These are phyloP conservation scores for Aspergillus luchuensis DNA, from an alignment of 2,329 filamentous ascomycete species.

Conservation along the genomic window DNA sequence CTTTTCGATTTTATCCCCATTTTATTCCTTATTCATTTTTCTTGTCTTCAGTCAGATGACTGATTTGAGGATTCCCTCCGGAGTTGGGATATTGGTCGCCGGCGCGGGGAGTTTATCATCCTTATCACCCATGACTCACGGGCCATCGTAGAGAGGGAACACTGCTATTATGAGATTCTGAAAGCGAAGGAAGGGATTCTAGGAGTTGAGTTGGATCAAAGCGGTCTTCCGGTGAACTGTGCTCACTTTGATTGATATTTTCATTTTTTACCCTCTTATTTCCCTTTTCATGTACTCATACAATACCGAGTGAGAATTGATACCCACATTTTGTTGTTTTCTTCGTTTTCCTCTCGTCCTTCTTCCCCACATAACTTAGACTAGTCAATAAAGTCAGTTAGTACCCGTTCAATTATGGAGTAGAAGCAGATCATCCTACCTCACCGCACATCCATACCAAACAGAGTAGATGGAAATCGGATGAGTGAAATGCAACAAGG, in stretches of 20 bases:
- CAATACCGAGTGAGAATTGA: not conserved
- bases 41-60: not conserved
- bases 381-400: not conserved
- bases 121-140: not conserved
- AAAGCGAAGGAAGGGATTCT: not conserved
- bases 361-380: not conserved
- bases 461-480: too few species aligned
- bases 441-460: too few species aligned
- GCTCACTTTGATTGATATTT: not conserved
- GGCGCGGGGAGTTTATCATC: not conserved
- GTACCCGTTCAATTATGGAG: too few species aligned
- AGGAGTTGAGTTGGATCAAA: conserved; percentile 9
- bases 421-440: too few species aligned
- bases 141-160: not conserved
- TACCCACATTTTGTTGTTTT: conserved; percentile 1
- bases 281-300: conserved; percentile 1
- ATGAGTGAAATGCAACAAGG: not conserved
- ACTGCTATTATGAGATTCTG: not conserved
- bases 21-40: conserved; percentile 10
- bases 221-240: not conserved
- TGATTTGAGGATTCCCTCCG: not conserved
- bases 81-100: not conserved
- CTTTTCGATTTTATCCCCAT: too few species aligned
- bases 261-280: conserved; percentile 2
- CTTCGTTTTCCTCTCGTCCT: not conserved